Evolutionary conservation across 2,329 filamentous ascomycete genomes (phyloP), one percentile per base, ranked within the genome.

Genomic region (Lanzia echinophila): DNA sequence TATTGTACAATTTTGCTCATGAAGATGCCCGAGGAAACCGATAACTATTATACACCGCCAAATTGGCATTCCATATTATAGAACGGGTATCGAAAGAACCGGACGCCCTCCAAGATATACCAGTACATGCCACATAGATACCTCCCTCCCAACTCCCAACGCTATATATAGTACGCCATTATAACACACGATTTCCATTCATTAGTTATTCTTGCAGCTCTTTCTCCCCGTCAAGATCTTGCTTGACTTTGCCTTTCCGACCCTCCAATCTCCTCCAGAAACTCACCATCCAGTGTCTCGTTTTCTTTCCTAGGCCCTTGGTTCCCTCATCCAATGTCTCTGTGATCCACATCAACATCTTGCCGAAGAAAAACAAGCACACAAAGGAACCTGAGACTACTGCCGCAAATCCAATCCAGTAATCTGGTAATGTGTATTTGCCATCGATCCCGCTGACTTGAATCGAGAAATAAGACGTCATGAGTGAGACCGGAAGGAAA

Each of bases 401-500:
- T 32, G 84, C 77, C 0, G 74, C 79, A 70, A 90, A 90, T 28
- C 76, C 72, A 47, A 79, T 73, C 86, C 86, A 90, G 66, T 87
- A 90, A 42, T 81, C 78, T 53, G 68, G 75, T 13, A 77, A 70
- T 0, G 79, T 81, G 68, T 87, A 89, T n/a, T 71, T 69, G 7
- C 68, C 66, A 47, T 79, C 74, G 10, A 83, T 70, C 3, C 79
- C 77, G 7, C 73, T 69, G 47, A 89, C 79, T 65, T 87, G 78
- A 1, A 84, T 77, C 6, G 82, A 84, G 67, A 89, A 90, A 68
- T 89, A 90, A 32, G 75, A 81, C 3, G 86, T 88, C 80, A 90
- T 83, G 47, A 90, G 76, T 60, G 79, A 85, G 56, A 90, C 84
- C 0, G 87, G 87, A 53, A 90, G 75, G 70, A 90, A 90, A 49